Evolutionary conservation across 2,329 filamentous ascomycete genomes (phyloP).

Genomic region (Penicillium hordei): DNA sequence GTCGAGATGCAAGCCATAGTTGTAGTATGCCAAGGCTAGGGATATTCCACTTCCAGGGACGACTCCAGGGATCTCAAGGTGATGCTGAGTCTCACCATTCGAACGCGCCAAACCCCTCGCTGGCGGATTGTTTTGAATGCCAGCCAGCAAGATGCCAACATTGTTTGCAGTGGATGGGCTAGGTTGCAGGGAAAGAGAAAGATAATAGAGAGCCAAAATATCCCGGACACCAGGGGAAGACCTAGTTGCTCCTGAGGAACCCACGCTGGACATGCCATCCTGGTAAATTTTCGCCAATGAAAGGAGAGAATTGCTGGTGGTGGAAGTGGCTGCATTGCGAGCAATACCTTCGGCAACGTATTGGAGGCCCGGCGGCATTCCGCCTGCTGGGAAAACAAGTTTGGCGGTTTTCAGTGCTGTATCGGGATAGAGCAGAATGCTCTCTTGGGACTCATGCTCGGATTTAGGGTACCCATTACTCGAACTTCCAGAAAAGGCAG

Average conservation of each 20-base stretch:
- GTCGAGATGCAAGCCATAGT: slow-evolving; percentile 87
- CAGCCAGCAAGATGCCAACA: slow-evolving; percentile 92
- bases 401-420: slow-evolving; percentile 78
- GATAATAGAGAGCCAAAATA: slow-evolving; percentile 90
- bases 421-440: slow-evolving; percentile 78
- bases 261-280: slow-evolving; percentile 80
- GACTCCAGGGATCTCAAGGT: slow-evolving; percentile 70
- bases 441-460: slow-evolving; percentile 48
- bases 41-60: slow-evolving; percentile 81
- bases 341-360: slow-evolving; percentile 69
- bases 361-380: slow-evolving; percentile 75
- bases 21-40: slow-evolving; percentile 88
- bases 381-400: slow-evolving; percentile 74
- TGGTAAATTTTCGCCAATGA: slow-evolving; percentile 98
- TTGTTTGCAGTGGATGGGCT: slow-evolving; percentile 98
- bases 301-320: slow-evolving; percentile 90
- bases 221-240: slow-evolving; percentile 79
- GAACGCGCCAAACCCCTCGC: slow-evolving; percentile 39
- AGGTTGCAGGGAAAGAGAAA: slow-evolving; percentile 89
- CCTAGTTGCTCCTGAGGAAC: slow-evolving; percentile 55
- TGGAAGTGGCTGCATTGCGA: slow-evolving; percentile 79
- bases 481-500: slow-evolving; percentile 60
- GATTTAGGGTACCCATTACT: slow-evolving; percentile 41
- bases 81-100: slow-evolving; percentile 41
- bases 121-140: slow-evolving; percentile 71